Percentiles rank a stretch among this genome's conserved stretches.
phyloP scores from a whole-genome alignment of 306 rosid genomes.

The peach (Prunus persica) region Prunus_persica_NCBIv2 NC_034011.1:1498501-1499000 shows the following conservation, averaged over 20 bases:
- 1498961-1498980: background rate
- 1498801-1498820: constrained; percentile 99
- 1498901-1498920: background rate
- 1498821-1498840: constrained; percentile 94
- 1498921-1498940: background rate
- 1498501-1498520: background rate
- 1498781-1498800: constrained; percentile 99
- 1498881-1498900: background rate
- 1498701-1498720: background rate
- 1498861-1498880: background rate
- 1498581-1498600: background rate
- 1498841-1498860: constrained; percentile 49
- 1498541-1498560: background rate
- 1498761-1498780: constrained; percentile 96
- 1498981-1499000: background rate
- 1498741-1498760: constrained; percentile 84
- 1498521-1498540: background rate
- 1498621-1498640: background rate
- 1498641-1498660: background rate
- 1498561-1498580: background rate
- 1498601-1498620: background rate
- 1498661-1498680: background rate
- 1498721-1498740: constrained; percentile 22
- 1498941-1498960: background rate
- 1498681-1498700: background rate